Evolutionary conservation across 208 protist genomes (phyloP).

Genomic region (Zelonia costaricensis): DNA sequence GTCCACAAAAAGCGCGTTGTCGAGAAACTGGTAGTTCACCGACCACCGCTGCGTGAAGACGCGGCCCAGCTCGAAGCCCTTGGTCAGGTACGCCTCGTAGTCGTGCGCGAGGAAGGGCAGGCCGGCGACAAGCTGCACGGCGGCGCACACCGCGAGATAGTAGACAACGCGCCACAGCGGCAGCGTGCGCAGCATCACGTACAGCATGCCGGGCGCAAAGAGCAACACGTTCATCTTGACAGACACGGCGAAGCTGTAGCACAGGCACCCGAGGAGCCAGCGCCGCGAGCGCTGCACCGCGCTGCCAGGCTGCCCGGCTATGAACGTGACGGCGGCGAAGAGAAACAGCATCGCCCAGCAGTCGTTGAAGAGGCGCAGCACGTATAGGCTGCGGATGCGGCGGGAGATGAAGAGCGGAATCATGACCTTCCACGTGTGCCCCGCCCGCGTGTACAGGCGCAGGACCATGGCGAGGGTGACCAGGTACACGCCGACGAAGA

Average conservation of each 20-base stretch:
- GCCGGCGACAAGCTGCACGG: slow-evolving; percentile 64
- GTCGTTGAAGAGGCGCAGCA: slow-evolving; percentile 92
- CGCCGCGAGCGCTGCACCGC: slow-evolving; percentile 20
- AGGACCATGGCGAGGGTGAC: slow-evolving; percentile 46
- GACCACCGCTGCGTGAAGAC: slow-evolving; percentile 74
- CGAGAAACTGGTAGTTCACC: slow-evolving; percentile 82
- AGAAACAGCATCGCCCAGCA: slow-evolving; percentile 84
- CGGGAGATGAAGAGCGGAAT: slow-evolving; percentile 67
- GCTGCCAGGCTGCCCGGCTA: slow-evolving; percentile 27
- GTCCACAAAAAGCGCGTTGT: slow-evolving; percentile 48
- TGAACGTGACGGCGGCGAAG: slow-evolving; percentile 55
- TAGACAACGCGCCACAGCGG: slow-evolving; percentile 59
- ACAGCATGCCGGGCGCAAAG: slow-evolving; percentile 88
- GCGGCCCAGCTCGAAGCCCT: slow-evolving; percentile 68
- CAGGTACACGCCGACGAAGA: slow-evolving; percentile 80
- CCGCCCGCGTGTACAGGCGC: slow-evolving; percentile 41
- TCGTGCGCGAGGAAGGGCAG: slow-evolving; percentile 65
- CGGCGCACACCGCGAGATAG: slow-evolving; percentile 49
- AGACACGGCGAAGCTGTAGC: slow-evolving; percentile 88
- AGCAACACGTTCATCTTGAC: slow-evolving; percentile 97
- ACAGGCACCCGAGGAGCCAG: slow-evolving; percentile 65
- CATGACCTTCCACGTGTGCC: slow-evolving; percentile 32
- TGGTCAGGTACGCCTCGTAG: slow-evolving; percentile 44
- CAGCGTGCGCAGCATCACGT: slow-evolving; percentile 55
- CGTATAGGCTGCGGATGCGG: slow-evolving; percentile 85